A percentile compares a stretch with the other conserved stretches of the same genome.
phyloP scores from a whole-genome alignment of 2,329 filamentous ascomycete genomes.

The Bipolaris cookei region DNA sequence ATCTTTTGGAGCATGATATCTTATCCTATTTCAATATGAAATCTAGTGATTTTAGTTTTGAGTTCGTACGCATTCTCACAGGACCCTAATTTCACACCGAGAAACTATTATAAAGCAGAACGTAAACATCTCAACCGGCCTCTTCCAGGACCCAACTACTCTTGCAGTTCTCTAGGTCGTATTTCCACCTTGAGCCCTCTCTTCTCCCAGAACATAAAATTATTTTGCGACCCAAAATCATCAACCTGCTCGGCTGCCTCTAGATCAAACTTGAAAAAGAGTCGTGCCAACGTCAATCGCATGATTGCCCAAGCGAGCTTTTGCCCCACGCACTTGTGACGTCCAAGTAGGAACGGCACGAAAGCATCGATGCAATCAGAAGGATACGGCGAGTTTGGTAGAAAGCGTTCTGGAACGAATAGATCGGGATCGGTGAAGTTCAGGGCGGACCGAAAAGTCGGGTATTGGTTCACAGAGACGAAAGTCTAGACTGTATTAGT shows the following conservation, averaged over 20 bases:
- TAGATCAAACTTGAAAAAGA: constrained; percentile 46
- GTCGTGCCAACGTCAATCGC: constrained; percentile 47
- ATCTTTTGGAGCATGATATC: too few relatives aligned
- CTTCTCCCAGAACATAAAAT: constrained; percentile 31
- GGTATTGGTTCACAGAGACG: constrained; percentile 33
- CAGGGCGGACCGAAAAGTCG: constrained; percentile 28
- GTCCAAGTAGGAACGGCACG: constrained; percentile 32
- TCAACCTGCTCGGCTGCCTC: background rate
- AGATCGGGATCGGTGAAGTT: constrained; percentile 37
- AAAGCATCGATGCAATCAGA: constrained; percentile 27
- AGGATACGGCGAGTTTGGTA: constrained; percentile 28
- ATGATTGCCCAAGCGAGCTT: constrained; percentile 38
- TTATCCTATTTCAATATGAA: too few relatives aligned
- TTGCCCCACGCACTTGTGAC: constrained; percentile 32
- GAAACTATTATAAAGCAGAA: too few relatives aligned
- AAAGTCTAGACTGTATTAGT: constrained; percentile 18
- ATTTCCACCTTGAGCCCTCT: constrained; percentile 6
- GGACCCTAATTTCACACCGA: too few relatives aligned
- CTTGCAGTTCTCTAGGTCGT: background rate
- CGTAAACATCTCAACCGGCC: background rate
- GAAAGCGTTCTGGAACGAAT: constrained; percentile 42
- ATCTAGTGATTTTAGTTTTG: too few relatives aligned
- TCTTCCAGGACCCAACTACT: background rate
- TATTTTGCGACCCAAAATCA: constrained; percentile 28
- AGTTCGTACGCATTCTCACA: too few relatives aligned